Evolutionary conservation across 1,284 basidiomycete species (phyloP).

Genomic region (Heterobasidion irregulare): DNA sequence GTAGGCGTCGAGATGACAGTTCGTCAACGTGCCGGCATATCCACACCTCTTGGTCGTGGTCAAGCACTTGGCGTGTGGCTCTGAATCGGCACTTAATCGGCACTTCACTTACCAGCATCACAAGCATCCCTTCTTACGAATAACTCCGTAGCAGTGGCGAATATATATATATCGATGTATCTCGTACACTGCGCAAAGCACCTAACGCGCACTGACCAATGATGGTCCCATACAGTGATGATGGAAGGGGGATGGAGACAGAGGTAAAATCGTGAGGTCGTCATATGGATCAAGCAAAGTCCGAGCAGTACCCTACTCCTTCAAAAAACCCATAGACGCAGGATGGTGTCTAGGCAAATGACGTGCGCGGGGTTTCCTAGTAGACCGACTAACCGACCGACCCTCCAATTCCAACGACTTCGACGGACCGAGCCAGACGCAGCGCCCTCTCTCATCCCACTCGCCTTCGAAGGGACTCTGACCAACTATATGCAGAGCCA

Average conservation of each 20-base stretch:
- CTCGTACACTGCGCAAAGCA: neutral
- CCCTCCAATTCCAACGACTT: neutral
- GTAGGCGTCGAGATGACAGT: too few species aligned
- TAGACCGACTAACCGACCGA: neutral
- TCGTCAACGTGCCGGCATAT: too few species aligned
- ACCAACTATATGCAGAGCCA: conserved; percentile 15
- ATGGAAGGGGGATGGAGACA: neutral
- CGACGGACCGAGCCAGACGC: conserved; percentile 8
- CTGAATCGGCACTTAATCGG: too few species aligned
- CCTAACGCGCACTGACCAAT: neutral
- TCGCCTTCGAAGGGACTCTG: conserved; percentile 37
- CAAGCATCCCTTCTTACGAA: too few species aligned
- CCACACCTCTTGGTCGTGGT: too few species aligned
- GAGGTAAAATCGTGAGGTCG: neutral
- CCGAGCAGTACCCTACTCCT: neutral
- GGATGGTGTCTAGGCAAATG: too few species aligned
- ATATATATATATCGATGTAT: too few species aligned
- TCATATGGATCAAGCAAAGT: neutral
- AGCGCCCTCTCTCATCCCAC: conserved; percentile 66
- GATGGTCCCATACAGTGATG: neutral
- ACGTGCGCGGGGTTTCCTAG: neutral
- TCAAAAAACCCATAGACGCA: neutral
- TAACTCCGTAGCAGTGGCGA: too few species aligned
- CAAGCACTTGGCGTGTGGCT: too few species aligned
- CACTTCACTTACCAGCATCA: too few species aligned